Evolutionary conservation across 352 stramenopile species (phyloP).

Genomic region (Phytophthora pistaciae): DNA sequence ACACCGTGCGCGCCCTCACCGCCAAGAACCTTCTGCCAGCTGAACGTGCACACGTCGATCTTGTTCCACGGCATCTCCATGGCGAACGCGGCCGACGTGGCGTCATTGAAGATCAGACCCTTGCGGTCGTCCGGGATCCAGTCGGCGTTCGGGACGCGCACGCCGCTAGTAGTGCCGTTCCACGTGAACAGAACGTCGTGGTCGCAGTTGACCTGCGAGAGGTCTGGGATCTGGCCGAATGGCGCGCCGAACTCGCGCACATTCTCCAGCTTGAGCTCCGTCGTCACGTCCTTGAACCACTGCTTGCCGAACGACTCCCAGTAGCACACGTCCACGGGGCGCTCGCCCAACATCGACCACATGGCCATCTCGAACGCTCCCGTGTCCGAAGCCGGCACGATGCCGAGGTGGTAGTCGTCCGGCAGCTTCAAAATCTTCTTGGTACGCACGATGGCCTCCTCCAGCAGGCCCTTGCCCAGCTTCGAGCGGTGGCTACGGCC

Average conservation of each 20-base stretch:
- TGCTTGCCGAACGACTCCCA: constrained; percentile 98
- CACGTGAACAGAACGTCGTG: constrained; percentile 99
- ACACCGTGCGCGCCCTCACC: constrained; percentile 98
- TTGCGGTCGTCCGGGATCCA: constrained; percentile 96
- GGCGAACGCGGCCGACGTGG: constrained; percentile 98
- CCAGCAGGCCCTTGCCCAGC: constrained; percentile 96
- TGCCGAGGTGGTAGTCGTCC: constrained; percentile 96
- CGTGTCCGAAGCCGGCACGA: constrained; percentile 98
- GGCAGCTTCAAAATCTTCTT: constrained; percentile 96
- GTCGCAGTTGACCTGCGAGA: constrained; percentile 94
- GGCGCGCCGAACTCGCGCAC: constrained; percentile 95
- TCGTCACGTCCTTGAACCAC: constrained; percentile 97
- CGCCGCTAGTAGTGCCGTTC: constrained; percentile 99
- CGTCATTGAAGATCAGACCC: constrained; percentile 98
- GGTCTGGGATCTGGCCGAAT: constrained; percentile 97
- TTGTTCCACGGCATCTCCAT: constrained; percentile 99
- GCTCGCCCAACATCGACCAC: constrained; percentile 98
- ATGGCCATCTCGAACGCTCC: constrained; percentile 99
- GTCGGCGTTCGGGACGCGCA: constrained; percentile 96
- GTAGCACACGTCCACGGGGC: constrained; percentile 95
- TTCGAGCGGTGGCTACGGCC: constrained; percentile 98
- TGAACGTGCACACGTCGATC: constrained; percentile 99
- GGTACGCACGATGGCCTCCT: constrained; percentile 95
- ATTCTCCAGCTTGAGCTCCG: constrained; percentile 95
- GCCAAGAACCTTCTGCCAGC: constrained; percentile 99